A percentile compares a stretch with the other conserved stretches of the same genome.
phyloP scores from a whole-genome alignment of 106 monocot genomes.

The Cymbidium sinense region DNA sequence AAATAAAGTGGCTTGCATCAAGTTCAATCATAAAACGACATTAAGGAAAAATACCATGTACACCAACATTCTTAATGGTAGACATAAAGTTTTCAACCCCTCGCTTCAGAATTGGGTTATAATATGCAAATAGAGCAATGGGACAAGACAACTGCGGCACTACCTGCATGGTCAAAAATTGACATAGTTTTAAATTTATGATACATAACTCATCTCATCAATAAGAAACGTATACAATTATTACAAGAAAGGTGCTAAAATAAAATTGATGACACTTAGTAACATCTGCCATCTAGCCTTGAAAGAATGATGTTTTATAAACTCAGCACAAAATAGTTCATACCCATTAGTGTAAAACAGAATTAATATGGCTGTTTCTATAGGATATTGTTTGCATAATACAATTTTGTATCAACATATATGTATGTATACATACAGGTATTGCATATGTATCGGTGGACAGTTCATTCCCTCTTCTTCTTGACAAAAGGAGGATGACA shows the following conservation, averaged over 20 bases:
- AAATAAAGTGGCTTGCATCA: not conserved
- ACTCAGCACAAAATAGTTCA: not conserved
- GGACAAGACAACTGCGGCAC: slow-evolving; percentile 87
- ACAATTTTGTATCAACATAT: not conserved
- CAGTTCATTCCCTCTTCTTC: too few relatives aligned
- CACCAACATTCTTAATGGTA: slow-evolving; percentile 63
- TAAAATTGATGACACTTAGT: slow-evolving; percentile 1
- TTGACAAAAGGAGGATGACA: too few relatives aligned
- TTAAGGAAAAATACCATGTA: slow-evolving; percentile 48
- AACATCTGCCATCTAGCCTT: not conserved
- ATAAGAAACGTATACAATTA: not conserved
- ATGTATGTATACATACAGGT: not conserved
- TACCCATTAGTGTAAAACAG: not conserved
- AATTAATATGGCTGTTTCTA: too few relatives aligned
- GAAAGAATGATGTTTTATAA: not conserved
- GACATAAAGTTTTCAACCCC: slow-evolving; percentile 74
- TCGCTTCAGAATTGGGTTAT: slow-evolving; percentile 93
- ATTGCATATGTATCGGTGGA: too few relatives aligned
- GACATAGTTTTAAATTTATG: not conserved
- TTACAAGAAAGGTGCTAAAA: not conserved
- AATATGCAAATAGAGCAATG: slow-evolving; percentile 84
- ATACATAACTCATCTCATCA: not conserved
- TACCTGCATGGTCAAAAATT: slow-evolving; percentile 30
- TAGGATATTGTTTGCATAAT: not conserved
- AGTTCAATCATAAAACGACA: not conserved